Evolutionary conservation across 495 filamentous ascomycete genomes (phyloP).

Genomic region (Massariosphaeria phaeospora): DNA sequence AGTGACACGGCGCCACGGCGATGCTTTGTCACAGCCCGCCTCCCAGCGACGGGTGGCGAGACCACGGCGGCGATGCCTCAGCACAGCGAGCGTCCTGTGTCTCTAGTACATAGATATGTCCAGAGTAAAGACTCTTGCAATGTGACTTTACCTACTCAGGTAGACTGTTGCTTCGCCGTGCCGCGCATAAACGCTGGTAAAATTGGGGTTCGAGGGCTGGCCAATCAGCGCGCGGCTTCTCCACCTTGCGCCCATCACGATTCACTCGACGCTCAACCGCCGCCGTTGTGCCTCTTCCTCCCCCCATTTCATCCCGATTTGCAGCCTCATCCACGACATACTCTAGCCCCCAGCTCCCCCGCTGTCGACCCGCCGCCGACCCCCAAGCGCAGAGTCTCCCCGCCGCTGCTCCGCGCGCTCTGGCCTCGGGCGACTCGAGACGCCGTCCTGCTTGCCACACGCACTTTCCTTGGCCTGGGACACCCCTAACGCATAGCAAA

Average conservation of each 20-base stretch:
- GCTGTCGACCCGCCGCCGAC: not conserved
- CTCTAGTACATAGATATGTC: no score
- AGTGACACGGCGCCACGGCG: no score
- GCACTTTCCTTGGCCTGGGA: slow-evolving; percentile 26
- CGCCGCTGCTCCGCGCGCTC: not conserved
- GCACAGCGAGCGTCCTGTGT: no score
- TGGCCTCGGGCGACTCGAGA: not conserved
- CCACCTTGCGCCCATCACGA: slow-evolving; percentile 4
- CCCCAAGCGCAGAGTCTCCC: not conserved
- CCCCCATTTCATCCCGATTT: slow-evolving; percentile 20
- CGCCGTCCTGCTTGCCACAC: slow-evolving; percentile 27
- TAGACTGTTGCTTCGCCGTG: no score
- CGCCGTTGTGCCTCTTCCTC: slow-evolving; percentile 13
- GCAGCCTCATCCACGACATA: slow-evolving; percentile 22
- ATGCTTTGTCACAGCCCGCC: no score
- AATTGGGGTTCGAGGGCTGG: slow-evolving; percentile 1
- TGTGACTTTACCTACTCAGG: no score
- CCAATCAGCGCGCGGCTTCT: slow-evolving; percentile 11
- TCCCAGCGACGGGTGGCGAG: no score
- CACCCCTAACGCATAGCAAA: slow-evolving; percentile 29
- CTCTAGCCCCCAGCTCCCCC: not conserved
- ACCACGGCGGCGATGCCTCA: no score
- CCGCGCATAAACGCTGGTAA: no score
- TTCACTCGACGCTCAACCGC: no score
- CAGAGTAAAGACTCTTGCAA: no score